phyloP scores from a whole-genome alignment of 2,329 filamentous ascomycete genomes.

The Alternaria sp. region DNA sequence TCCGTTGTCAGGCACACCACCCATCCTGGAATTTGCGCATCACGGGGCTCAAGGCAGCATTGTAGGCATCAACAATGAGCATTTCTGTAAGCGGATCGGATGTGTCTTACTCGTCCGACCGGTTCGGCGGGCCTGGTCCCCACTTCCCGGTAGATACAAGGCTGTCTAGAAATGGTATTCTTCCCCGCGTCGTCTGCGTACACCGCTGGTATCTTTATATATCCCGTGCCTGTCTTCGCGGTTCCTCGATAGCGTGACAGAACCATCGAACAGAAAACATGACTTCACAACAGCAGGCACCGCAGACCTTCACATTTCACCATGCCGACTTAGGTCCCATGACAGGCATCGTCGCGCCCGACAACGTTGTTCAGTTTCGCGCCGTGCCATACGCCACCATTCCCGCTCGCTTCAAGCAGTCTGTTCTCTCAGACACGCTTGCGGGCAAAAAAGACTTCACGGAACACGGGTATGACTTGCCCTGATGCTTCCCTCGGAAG shows the following conservation, averaged over 20 bases:
- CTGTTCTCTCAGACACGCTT: conserved; percentile 14
- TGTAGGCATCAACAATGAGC: neutral
- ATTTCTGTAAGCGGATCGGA: neutral
- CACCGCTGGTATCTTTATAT: neutral
- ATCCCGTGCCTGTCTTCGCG: neutral
- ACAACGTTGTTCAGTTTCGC: conserved; percentile 35
- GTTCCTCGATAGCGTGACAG: neutral
- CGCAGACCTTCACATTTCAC: conserved; percentile 18
- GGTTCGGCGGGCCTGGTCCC: neutral
- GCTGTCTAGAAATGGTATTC: neutral
- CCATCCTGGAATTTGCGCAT: neutral
- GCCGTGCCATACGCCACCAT: conserved; percentile 30
- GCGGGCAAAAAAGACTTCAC: conserved; percentile 18
- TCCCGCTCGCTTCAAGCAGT: conserved; percentile 30
- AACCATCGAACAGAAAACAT: neutral
- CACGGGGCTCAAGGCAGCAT: neutral
- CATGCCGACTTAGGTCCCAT: conserved; percentile 25
- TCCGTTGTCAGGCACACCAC: neutral
- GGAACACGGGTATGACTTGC: conserved; percentile 18
- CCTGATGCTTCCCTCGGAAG: neutral
- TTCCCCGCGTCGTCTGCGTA: neutral
- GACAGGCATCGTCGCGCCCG: conserved; percentile 22
- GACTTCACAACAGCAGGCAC: neutral
- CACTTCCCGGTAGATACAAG: neutral
- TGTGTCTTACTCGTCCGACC: neutral